Conservation (phyloP, 306 rosid genomes). For the Citrullus colocynthis region DNA sequence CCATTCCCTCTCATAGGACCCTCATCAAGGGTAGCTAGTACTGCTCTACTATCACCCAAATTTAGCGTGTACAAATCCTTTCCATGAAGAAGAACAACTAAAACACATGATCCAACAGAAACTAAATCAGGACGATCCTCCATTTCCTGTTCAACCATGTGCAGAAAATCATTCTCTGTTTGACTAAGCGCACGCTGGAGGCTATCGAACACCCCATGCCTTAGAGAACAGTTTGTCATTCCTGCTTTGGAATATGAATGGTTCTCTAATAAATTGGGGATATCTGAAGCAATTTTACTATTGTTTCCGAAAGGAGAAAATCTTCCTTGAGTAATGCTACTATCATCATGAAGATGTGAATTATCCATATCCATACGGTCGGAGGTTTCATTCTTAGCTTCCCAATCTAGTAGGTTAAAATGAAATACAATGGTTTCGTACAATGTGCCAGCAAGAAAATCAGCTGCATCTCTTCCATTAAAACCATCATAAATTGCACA, state of each 20-base stretch:
- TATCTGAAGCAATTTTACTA: constrained; percentile 10
- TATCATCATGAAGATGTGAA: constrained; percentile 20
- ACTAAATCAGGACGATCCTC: constrained; percentile 93
- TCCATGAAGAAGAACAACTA: constrained; percentile 77
- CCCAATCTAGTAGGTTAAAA: constrained; percentile 49
- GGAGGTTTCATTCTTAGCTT: constrained; percentile 29
- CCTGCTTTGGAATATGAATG: constrained; percentile 16
- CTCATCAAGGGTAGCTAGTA: constrained; percentile 46
- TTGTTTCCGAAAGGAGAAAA: constrained; percentile 15
- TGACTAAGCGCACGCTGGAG: constrained; percentile 57
- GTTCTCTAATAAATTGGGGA: constrained; percentile 16
- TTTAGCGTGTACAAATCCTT: constrained; percentile 74
- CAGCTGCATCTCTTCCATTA: constrained; percentile 98
- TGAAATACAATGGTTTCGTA: constrained; percentile 67
- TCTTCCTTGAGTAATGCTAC: constrained; percentile 13
- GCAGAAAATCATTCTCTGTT: constrained; percentile 78
- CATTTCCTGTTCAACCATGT: constrained; percentile 98
- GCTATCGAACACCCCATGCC: constrained; percentile 57
- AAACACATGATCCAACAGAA: constrained; percentile 88
- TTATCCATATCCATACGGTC: constrained; percentile 18
- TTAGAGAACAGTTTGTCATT: constrained; percentile 22
- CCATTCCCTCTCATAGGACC: constrained; percentile 19
- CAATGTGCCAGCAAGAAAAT: constrained; percentile 88
- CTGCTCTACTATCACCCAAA: constrained; percentile 93
- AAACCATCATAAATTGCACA: constrained; percentile 96